Conservation (phyloP, 2,329 filamentous ascomycete species). For the Cercospora sp. region DNA sequence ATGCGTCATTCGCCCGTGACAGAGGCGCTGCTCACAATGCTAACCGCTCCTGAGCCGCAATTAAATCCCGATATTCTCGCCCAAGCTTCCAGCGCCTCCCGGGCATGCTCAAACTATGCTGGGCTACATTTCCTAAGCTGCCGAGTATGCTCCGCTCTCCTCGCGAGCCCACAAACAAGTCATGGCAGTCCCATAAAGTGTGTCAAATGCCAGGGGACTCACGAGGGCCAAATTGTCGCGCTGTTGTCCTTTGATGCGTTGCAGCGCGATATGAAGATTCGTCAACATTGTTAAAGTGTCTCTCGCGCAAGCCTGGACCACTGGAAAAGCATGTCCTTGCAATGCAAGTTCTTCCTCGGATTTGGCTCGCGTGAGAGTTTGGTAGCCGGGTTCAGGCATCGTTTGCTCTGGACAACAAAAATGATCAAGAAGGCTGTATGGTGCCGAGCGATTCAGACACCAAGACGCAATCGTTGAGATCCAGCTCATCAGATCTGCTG, state of each 20-base stretch:
- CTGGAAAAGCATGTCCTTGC: neutral
- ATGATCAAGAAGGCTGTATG: neutral
- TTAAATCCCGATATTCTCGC: neutral
- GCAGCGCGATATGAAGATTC: neutral
- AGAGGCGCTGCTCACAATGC: neutral
- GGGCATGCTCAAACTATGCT: neutral
- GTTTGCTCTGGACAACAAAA: neutral
- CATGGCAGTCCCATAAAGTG: neutral
- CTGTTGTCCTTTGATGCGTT: neutral
- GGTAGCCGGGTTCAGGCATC: neutral
- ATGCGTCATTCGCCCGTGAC: no score
- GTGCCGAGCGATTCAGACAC: neutral
- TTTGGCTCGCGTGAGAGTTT: neutral
- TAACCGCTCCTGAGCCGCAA: neutral
- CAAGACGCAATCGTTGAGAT: neutral
- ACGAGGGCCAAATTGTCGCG: neutral
- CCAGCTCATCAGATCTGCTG: neutral
- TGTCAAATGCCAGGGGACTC: neutral
- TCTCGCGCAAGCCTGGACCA: neutral
- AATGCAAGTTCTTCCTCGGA: neutral
- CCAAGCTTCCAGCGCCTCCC: neutral
- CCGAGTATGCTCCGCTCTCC: neutral
- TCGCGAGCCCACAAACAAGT: neutral
- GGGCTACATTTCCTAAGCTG: neutral
- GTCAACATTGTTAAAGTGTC: neutral